Percentiles rank a stretch among this genome's conserved stretches.
These are phyloP conservation scores for Tulasnella calospora DNA, from an alignment of 768 basidiomycete genomes.

Conservation along the genomic window DNA sequence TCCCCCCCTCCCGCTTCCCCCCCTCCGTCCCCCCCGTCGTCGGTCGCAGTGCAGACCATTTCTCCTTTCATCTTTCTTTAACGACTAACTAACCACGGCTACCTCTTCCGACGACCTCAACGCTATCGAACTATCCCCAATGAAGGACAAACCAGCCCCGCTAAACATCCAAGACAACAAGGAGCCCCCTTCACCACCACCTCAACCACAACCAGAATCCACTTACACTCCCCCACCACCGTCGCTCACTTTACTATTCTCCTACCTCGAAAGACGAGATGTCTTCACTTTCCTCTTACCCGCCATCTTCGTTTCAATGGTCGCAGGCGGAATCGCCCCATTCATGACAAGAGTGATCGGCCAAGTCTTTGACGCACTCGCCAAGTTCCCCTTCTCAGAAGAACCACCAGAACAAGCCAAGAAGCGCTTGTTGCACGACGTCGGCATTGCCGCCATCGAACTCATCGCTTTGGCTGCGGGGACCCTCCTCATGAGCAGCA, in stretches of 20 bases:
- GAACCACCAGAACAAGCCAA: slow-evolving; percentile 45
- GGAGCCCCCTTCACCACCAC: neutral
- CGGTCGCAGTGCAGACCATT: slow-evolving; percentile 7
- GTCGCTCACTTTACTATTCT: slow-evolving; percentile 61
- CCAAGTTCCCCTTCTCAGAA: slow-evolving; percentile 47
- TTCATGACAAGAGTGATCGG: slow-evolving; percentile 84
- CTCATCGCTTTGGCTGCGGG: slow-evolving; percentile 62
- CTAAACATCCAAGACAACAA: slow-evolving; percentile 9
- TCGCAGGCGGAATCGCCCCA: slow-evolving; percentile 68
- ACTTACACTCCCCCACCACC: slow-evolving; percentile 42
- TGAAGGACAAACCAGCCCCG: neutral
- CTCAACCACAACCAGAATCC: slow-evolving; percentile 4
- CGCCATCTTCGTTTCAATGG: slow-evolving; percentile 55
- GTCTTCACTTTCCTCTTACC: slow-evolving; percentile 57
- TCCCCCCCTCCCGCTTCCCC: neutral
- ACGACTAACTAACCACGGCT: slow-evolving; percentile 6
- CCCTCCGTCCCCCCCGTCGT: neutral
- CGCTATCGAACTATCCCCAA: neutral
- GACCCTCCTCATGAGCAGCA: slow-evolving; percentile 64
- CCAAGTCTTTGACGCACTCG: slow-evolving; percentile 67
- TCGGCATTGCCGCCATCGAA: slow-evolving; percentile 59
- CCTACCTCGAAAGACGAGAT: slow-evolving; percentile 56
- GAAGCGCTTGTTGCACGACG: slow-evolving; percentile 49
- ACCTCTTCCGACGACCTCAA: slow-evolving; percentile 2
- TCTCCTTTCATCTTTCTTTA: neutral